Percentiles rank a stretch among this genome's conserved stretches.
phyloP scores from a whole-genome alignment of 257 asterid genomes.

The Solanum pennellii region DNA sequence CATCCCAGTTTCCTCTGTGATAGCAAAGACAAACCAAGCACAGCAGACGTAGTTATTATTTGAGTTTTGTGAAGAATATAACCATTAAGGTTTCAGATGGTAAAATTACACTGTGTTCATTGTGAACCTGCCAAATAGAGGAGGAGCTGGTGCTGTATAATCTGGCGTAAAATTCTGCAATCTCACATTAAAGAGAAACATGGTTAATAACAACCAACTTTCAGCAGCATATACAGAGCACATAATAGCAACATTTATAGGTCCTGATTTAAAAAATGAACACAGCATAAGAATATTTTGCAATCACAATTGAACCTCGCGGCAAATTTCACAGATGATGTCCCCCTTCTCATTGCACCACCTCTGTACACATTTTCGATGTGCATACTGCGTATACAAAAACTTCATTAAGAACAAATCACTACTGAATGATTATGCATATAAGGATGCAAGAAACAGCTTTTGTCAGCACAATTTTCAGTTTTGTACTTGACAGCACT shows the following conservation, averaged over 20 bases:
- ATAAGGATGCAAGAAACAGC: not conserved
- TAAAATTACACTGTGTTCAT: constrained; percentile 51
- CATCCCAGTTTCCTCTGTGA: constrained; percentile 70
- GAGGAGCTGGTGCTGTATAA: constrained; percentile 64
- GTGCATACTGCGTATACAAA: constrained; percentile 50
- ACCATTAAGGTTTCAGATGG: not conserved
- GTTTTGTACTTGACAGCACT: not conserved
- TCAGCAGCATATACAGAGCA: not conserved
- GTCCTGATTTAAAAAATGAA: not conserved
- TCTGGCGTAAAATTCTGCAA: constrained; percentile 72
- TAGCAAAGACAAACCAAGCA: not conserved
- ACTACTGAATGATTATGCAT: not conserved
- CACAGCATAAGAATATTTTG: not conserved
- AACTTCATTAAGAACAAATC: not conserved
- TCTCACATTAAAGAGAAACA: constrained; percentile 1
- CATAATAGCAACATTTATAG: not conserved
- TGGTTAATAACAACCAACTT: not conserved
- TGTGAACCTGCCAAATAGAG: constrained; percentile 47
- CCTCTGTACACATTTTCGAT: constrained; percentile 65
- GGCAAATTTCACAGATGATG: constrained; percentile 76
- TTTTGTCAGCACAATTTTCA: not conserved
- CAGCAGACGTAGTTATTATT: not conserved
- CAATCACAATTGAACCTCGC: constrained; percentile 20
- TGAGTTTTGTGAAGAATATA: not conserved
- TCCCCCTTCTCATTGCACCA: constrained; percentile 96